A percentile compares a stretch with the other conserved stretches of the same genome.
Evolutionary conservation across 306 rosid species (phyloP).

Genomic region (Oxytropis ochrocephala): DNA sequence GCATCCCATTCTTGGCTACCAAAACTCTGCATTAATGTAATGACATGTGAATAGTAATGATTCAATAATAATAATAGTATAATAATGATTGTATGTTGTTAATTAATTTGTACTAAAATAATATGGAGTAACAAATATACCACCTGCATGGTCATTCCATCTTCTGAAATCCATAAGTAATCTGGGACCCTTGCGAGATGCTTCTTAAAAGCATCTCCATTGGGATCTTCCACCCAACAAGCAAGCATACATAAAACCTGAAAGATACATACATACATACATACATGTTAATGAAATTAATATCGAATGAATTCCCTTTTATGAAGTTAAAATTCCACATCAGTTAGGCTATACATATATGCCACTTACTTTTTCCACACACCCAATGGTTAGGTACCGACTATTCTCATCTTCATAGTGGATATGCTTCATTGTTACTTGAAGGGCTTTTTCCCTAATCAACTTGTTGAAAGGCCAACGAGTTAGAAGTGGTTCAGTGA

Average conservation of each 20-base stretch:
- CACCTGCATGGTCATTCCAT: conserved; percentile 78
- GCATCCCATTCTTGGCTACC: conserved; percentile 79
- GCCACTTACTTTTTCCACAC: conserved; percentile 48
- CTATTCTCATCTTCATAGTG: conserved; percentile 75
- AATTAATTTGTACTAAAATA: neutral
- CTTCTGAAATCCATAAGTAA: conserved; percentile 68
- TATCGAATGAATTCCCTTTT: neutral
- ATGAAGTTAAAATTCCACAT: neutral
- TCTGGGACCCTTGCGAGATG: conserved; percentile 71
- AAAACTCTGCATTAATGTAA: conserved; percentile 39
- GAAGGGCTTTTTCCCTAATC: conserved; percentile 49
- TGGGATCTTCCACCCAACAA: conserved; percentile 77
- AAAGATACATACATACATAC: neutral
- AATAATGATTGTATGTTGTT: neutral
- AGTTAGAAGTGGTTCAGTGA: conserved; percentile 55
- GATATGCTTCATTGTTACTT: conserved; percentile 62
- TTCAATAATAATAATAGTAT: neutral
- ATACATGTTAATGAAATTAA: neutral
- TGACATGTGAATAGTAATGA: neutral
- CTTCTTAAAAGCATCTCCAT: conserved; percentile 59
- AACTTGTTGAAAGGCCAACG: conserved; percentile 67
- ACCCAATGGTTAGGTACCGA: conserved; percentile 56
- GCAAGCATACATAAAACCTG: conserved; percentile 65
- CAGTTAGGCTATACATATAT: neutral
- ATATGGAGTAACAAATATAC: neutral